Evolutionary conservation across 495 filamentous ascomycete species (phyloP).

Genomic region (Acidiella bohemica): DNA sequence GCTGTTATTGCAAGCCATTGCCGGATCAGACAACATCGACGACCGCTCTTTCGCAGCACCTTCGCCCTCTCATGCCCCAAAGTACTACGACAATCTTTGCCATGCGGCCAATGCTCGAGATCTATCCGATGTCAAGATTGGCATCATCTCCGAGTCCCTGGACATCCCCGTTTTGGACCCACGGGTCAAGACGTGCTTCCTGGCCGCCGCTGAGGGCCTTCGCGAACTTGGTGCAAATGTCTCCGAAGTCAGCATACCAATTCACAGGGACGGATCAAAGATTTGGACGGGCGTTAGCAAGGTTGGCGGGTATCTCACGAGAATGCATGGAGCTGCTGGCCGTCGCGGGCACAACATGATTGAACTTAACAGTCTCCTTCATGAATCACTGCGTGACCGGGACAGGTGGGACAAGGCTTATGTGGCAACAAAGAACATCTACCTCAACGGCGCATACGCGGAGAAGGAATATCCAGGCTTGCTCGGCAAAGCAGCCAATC

Average conservation of each 20-base stretch:
- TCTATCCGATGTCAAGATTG: slow-evolving; percentile 40
- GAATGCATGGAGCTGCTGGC: slow-evolving; percentile 31
- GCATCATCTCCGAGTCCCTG: slow-evolving; percentile 39
- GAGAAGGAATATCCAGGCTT: slow-evolving; percentile 21
- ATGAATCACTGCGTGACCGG: neutral
- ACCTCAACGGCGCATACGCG: slow-evolving; percentile 27
- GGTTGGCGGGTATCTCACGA: slow-evolving; percentile 32
- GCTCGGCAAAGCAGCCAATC: slow-evolving; percentile 32
- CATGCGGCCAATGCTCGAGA: slow-evolving; percentile 20
- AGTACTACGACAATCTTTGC: slow-evolving; percentile 29
- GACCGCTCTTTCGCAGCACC: slow-evolving; percentile 36
- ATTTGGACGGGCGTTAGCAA: slow-evolving; percentile 40
- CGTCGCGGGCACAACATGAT: slow-evolving; percentile 31
- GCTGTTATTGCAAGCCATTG: slow-evolving; percentile 37
- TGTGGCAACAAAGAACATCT: slow-evolving; percentile 17
- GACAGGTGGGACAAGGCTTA: slow-evolving; percentile 23
- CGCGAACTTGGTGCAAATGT: slow-evolving; percentile 39
- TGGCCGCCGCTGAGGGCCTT: slow-evolving; percentile 35
- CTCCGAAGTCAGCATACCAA: slow-evolving; percentile 38
- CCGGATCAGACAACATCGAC: slow-evolving; percentile 45
- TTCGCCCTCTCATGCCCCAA: slow-evolving; percentile 14
- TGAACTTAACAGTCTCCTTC: slow-evolving; percentile 30
- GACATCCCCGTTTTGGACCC: slow-evolving; percentile 32
- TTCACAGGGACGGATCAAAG: slow-evolving; percentile 35
- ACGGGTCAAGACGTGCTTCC: slow-evolving; percentile 31